Conservation (phyloP, 371 early-diverging fungal genomes). For the Mucor ambiguus region DNA sequence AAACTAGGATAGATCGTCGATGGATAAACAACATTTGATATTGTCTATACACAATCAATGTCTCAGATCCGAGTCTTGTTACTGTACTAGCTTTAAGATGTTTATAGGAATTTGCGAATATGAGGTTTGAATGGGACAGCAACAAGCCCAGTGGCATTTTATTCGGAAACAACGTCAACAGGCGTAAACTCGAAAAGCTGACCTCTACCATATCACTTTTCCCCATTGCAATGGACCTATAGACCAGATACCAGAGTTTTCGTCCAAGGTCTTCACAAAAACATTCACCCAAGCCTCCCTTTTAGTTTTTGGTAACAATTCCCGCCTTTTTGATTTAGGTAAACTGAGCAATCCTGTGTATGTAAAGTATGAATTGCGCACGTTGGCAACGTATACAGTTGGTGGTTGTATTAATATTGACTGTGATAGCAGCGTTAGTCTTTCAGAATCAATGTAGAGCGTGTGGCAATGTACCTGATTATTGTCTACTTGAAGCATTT, state of each 20-base stretch:
- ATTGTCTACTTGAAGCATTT: slow-evolving; percentile 4
- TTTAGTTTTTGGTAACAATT: not conserved
- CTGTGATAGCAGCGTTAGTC: slow-evolving; percentile 4
- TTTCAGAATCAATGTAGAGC: not conserved
- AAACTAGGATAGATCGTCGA: slow-evolving; percentile 3
- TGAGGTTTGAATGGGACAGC: no score
- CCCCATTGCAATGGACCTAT: slow-evolving; percentile 32
- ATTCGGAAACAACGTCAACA: no score
- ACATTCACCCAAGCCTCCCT: slow-evolving; percentile 42
- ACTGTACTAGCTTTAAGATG: no score
- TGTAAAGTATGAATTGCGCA: slow-evolving; percentile 38
- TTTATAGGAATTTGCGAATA: no score
- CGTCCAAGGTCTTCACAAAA: slow-evolving; percentile 30
- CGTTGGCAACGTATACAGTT: slow-evolving; percentile 29
- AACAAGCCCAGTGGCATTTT: no score
- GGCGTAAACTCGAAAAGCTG: no score
- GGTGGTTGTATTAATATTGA: slow-evolving; percentile 32
- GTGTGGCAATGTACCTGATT: slow-evolving; percentile 1
- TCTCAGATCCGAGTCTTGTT: no score
- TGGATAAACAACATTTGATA: slow-evolving; percentile 20
- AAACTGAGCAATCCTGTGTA: slow-evolving; percentile 34
- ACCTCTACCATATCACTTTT: slow-evolving; percentile 15
- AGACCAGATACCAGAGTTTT: slow-evolving; percentile 26
- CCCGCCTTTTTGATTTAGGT: slow-evolving; percentile 12
- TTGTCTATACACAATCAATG: no score